Conservation (phyloP, 2,329 filamentous ascomycete species). For the Cytospora schulzeri region DNA sequence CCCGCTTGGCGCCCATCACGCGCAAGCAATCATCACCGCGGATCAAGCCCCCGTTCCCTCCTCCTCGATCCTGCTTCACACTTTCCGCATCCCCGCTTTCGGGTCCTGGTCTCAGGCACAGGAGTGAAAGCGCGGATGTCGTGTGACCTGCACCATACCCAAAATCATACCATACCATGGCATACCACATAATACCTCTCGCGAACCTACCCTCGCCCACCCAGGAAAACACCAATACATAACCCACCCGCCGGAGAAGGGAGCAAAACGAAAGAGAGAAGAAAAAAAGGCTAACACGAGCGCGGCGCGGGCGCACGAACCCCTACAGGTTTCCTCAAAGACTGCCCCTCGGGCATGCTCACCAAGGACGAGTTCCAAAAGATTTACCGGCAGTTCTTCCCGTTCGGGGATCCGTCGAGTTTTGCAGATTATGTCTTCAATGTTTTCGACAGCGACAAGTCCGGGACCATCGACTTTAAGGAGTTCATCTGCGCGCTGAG, state of each 20-base stretch:
- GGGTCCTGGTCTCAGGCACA: neutral
- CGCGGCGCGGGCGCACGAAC: slow-evolving; percentile 15
- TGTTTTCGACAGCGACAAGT: slow-evolving; percentile 97
- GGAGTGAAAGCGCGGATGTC: neutral
- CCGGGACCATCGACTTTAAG: slow-evolving; percentile 97
- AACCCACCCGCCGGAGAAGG: neutral
- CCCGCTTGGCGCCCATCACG: neutral
- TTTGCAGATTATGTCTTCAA: slow-evolving; percentile 99
- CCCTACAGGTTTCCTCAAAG: slow-evolving; percentile 85
- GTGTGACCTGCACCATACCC: neutral
- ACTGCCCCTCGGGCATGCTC: slow-evolving; percentile 94
- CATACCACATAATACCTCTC: neutral
- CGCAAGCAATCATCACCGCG: neutral
- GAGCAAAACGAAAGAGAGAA: no score
- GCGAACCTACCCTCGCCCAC: neutral
- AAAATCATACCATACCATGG: no score
- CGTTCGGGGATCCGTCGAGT: slow-evolving; percentile 93
- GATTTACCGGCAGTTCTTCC: slow-evolving; percentile 99
- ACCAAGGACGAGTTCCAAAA: slow-evolving; percentile 99
- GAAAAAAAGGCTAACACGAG: slow-evolving; percentile 2
- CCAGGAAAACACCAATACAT: no score
- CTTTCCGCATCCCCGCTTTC: slow-evolving; percentile 2
- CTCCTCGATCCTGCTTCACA: slow-evolving; percentile 1
- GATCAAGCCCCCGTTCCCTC: neutral
- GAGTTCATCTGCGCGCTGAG: slow-evolving; percentile 98